Conservation (phyloP, 139 green algal genomes). For the Chlorella ohadii region DNA sequence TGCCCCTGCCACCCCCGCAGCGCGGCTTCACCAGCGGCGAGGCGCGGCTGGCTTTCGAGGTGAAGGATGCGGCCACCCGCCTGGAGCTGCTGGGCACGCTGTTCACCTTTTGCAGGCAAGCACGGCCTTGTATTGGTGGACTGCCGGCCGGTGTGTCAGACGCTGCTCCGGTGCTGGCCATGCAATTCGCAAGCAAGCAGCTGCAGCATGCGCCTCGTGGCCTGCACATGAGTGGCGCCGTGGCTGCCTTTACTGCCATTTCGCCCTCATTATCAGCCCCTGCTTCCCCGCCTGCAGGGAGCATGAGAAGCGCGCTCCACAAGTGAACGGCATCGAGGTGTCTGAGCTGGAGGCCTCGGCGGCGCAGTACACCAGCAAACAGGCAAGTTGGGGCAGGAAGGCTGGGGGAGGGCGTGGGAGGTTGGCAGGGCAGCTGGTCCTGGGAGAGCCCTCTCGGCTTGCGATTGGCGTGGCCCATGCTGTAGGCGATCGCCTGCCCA, state of each 20-base stretch:
- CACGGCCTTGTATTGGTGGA: too few species aligned
- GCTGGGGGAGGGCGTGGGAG: too few species aligned
- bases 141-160: too few species aligned
- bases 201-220: too few species aligned
- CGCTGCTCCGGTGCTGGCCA: neutral
- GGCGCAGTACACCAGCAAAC: neutral
- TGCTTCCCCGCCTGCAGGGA: slow-evolving; percentile 33
- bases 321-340: slow-evolving; percentile 35
- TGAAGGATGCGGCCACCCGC: slow-evolving; percentile 1
- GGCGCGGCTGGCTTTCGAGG: slow-evolving; percentile 38
- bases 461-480: too few species aligned
- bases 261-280: neutral
- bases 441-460: too few species aligned
- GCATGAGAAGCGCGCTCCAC: slow-evolving; percentile 41
- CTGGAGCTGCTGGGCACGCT: slow-evolving; percentile 52
- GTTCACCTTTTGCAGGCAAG: slow-evolving; percentile 54
- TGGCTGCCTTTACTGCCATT: too few species aligned
- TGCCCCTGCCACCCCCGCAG: neutral
- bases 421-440: too few species aligned
- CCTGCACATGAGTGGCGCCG: too few species aligned
- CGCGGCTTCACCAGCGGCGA: slow-evolving; percentile 52
- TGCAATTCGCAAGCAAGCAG: too few species aligned
- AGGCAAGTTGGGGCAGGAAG: neutral
- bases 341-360: slow-evolving; percentile 42
- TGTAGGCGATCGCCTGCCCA: too few species aligned